Evolutionary conservation across 805 yeast species (phyloP), one percentile per base, ranked within the genome.

Genomic region (Lipomyces orientalis): DNA sequence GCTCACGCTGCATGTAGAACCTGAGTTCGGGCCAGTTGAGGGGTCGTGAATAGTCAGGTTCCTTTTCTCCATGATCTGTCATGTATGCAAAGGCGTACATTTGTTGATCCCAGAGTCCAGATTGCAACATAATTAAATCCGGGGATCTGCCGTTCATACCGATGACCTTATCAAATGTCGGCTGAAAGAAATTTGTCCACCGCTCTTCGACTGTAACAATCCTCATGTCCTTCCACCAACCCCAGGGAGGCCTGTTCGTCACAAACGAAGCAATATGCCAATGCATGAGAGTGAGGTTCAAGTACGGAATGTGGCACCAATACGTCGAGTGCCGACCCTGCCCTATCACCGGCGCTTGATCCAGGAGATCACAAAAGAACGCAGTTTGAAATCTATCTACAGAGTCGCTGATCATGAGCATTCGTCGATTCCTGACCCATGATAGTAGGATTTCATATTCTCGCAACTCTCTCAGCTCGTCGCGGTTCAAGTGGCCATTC

Each of bases 151-250:
- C 68, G 25, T 58, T 49, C 58, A 31, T 39, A 8, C 68, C 68
- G 46, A 31, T 52, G 37, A 65, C 66, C 9, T 54, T 54, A 16
- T 39, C 49, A 12, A 62, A 29, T 4, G 66, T 62, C 34, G 22
- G 31, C 56, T 34, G 60, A 14, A 39, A 39, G 46, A 39, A 68
- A 14, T 60, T 9, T 22, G 60, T 63, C 46, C 54, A 65, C 10
- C 71, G 64, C 31, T 68, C 67, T 33, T 68, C 71, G 39, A 65
- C 66, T 3, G 71, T 29, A 14, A 68, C 67, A n/a, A 56, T 1
- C 22, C 49, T 22, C 69, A 68, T 63, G 19, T 57, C 54, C 1
- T 22, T 22, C 33, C 52, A 43, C 59, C 65, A 68, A 69, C 67
- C 66, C 70, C 71, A 68, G 10, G 52, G 54, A 10, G 71, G 71